These are phyloP conservation scores for Rhizophlyctis rosea DNA, from an alignment of 192 early-diverging fungal species.

Conservation along the genomic window DNA sequence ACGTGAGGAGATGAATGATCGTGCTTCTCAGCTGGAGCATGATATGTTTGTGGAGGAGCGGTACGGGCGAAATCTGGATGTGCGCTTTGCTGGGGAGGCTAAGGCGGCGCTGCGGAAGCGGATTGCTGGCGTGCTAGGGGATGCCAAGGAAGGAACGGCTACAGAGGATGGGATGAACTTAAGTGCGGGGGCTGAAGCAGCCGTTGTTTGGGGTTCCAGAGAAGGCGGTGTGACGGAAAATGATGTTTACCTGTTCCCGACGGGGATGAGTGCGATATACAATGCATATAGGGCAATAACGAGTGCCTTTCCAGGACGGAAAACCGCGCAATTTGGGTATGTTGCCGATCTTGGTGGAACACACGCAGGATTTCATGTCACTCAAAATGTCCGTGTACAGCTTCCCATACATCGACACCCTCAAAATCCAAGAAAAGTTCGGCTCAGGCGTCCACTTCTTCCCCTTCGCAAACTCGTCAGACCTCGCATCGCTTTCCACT, in stretches of 20 bases:
- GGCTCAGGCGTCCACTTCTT: conserved; percentile 85
- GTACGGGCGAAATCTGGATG: conserved; percentile 85
- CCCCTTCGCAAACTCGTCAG: conserved; percentile 74
- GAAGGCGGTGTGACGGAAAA: conserved; percentile 51
- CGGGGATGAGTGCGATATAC: conserved; percentile 94
- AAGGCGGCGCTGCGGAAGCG: conserved; percentile 72
- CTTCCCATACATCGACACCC: conserved; percentile 94
- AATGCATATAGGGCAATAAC: conserved; percentile 70
- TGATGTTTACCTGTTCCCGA: conserved; percentile 85
- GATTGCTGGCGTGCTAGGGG: conserved; percentile 74
- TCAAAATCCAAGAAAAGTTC: conserved; percentile 95
- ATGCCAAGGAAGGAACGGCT: conserved; percentile 20
- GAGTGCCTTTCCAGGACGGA: conserved; percentile 33
- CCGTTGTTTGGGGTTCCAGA: neutral
- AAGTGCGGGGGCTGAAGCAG: neutral
- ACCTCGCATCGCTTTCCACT: conserved; percentile 63
- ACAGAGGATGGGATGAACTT: neutral
- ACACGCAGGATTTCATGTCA: conserved; percentile 7
- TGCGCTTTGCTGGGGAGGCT: conserved; percentile 66
- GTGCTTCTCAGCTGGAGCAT: conserved; percentile 42
- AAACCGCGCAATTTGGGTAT: conserved; percentile 90
- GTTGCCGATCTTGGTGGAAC: neutral
- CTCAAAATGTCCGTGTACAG: conserved; percentile 28
- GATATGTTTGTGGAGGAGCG: conserved; percentile 85
- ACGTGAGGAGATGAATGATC: conserved; percentile 7